Evolutionary conservation across 164 flowering plant genomes (phyloP).

Genomic region (Pachysandra terminalis): DNA sequence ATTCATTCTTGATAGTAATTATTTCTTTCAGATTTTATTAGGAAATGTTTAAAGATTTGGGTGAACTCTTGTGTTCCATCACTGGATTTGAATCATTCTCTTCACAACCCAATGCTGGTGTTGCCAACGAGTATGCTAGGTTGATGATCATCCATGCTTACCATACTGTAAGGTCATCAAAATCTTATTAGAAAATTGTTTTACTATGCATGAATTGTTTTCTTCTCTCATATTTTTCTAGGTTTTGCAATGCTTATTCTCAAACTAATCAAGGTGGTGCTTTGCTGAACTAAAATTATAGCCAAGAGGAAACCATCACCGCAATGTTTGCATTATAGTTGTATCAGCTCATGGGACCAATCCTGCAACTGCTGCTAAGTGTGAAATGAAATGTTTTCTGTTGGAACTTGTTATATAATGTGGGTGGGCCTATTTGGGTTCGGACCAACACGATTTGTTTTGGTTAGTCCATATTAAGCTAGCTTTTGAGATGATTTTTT

Average conservation of each 20-base stretch:
- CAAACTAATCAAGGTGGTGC: too few relatives aligned
- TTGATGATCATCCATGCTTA: constrained; percentile 99
- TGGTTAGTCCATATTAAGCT: too few relatives aligned
- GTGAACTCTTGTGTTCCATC: constrained; percentile 78
- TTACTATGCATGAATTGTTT: too few relatives aligned
- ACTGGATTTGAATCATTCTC: constrained; percentile 99
- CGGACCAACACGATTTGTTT: too few relatives aligned
- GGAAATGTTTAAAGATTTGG: constrained; percentile 94
- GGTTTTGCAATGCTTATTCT: too few relatives aligned
- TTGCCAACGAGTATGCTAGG: too few relatives aligned
- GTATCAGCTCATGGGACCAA: constrained; percentile 99
- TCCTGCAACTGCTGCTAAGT: too few relatives aligned
- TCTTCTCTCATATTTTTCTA: too few relatives aligned
- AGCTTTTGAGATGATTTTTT: too few relatives aligned
- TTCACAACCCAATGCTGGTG: constrained; percentile 96
- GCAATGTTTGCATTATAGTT: constrained; percentile 94
- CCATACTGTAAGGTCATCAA: constrained; percentile 55
- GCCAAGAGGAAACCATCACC: too few relatives aligned
- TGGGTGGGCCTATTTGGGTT: too few relatives aligned
- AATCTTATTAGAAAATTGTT: background rate
- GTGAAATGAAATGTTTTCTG: constrained; percentile 89
- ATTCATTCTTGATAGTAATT: background rate
- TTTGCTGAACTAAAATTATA: constrained; percentile 21
- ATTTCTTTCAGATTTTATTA: constrained; percentile 14
- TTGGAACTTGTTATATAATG: too few relatives aligned